phyloP scores from a whole-genome alignment of 2,329 filamentous ascomycete genomes.

The Ophiosphaerella korrae region DNA sequence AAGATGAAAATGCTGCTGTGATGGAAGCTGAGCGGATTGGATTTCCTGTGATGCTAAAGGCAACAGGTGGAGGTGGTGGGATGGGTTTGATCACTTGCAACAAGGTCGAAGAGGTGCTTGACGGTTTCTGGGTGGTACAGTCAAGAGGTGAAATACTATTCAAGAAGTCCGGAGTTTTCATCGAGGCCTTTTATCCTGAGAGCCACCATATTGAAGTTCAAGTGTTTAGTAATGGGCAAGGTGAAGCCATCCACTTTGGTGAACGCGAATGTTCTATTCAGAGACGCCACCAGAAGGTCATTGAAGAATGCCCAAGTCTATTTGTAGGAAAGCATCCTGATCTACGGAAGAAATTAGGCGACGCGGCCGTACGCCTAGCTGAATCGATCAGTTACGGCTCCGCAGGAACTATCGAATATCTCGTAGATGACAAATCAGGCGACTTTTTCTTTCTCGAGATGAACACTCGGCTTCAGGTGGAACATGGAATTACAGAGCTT shows the following conservation, averaged over 20 bases:
- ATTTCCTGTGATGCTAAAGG: slow-evolving; percentile 67
- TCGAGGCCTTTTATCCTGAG: slow-evolving; percentile 80
- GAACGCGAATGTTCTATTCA: slow-evolving; percentile 90
- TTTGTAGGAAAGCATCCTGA: slow-evolving; percentile 57
- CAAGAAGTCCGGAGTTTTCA: slow-evolving; percentile 81
- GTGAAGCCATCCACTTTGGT: slow-evolving; percentile 80
- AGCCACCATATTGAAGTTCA: slow-evolving; percentile 89
- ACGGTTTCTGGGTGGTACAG: slow-evolving; percentile 73
- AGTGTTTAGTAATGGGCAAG: slow-evolving; percentile 81
- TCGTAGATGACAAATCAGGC: slow-evolving; percentile 80
- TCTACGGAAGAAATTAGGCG: slow-evolving; percentile 67
- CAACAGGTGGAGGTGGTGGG: slow-evolving; percentile 66
- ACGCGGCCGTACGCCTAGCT: slow-evolving; percentile 71
- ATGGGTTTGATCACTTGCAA: slow-evolving; percentile 83
- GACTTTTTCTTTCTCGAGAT: slow-evolving; percentile 73
- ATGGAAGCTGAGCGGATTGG: slow-evolving; percentile 52
- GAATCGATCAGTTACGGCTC: slow-evolving; percentile 71
- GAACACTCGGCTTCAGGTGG: slow-evolving; percentile 64
- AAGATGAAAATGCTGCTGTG: slow-evolving; percentile 55
- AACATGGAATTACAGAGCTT: slow-evolving; percentile 63
- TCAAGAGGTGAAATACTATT: slow-evolving; percentile 80
- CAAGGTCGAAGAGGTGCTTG: slow-evolving; percentile 69
- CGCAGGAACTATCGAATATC: slow-evolving; percentile 88
- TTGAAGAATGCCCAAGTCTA: slow-evolving; percentile 87
- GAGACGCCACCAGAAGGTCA: slow-evolving; percentile 84